Evolutionary conservation across 176 grass and related monocot species (phyloP).

Genomic region (Cymbopogon citratus): DNA sequence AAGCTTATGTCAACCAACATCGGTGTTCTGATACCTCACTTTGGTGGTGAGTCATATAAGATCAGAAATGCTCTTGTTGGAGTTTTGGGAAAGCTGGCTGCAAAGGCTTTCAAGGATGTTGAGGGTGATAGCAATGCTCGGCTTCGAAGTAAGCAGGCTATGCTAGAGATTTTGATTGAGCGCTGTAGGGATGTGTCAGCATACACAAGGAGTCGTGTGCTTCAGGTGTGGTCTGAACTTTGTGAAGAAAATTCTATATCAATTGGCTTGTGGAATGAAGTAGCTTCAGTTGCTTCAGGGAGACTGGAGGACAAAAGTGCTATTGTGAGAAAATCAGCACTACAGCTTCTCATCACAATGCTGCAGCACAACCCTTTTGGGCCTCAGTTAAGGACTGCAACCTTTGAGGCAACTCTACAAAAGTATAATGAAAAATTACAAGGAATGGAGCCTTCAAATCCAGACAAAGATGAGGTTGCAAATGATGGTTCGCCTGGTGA

Average conservation of each 20-base stretch:
- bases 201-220: constrained; percentile 87
- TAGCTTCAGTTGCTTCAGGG: constrained; percentile 70
- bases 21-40: constrained; percentile 83
- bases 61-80: constrained; percentile 97
- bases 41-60: constrained; percentile 95
- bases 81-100: constrained; percentile 79
- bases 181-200: constrained; percentile 91
- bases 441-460: constrained; percentile 50
- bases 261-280: constrained; percentile 98
- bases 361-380: constrained; percentile 97
- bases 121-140: constrained; percentile 71
- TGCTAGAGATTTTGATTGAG: constrained; percentile 88
- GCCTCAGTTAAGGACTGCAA: constrained; percentile 63
- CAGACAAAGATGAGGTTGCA: constrained; percentile 26
- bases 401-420: constrained; percentile 79
- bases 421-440: constrained; percentile 85
- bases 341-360: constrained; percentile 84
- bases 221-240: constrained; percentile 94
- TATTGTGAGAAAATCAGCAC: constrained; percentile 89
- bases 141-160: constrained; percentile 83
- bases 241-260: constrained; percentile 88
- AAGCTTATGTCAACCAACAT: constrained; percentile 90
- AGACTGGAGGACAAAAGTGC: constrained; percentile 96
- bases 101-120: constrained; percentile 79
- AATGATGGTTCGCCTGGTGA: constrained; percentile 31